phyloP scores from a whole-genome alignment of 306 rosid species.

The Quercus aquifolioides region DNA sequence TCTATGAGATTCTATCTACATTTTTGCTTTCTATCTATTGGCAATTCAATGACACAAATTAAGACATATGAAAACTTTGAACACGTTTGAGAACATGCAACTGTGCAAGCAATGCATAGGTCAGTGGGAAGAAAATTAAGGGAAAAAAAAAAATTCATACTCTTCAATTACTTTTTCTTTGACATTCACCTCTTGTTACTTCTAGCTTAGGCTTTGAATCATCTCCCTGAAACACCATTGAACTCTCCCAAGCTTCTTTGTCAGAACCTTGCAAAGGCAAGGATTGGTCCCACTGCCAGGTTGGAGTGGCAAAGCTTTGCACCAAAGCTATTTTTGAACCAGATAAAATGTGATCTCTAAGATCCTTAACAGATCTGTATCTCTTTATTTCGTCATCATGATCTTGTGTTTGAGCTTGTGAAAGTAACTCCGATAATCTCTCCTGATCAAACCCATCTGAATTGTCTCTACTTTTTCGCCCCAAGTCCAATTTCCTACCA shows the following conservation, averaged over 20 bases:
- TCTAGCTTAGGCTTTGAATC: constrained; percentile 35
- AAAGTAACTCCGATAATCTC: constrained; percentile 30
- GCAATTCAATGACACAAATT: neutral
- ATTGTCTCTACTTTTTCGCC: constrained; percentile 36
- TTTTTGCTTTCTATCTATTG: constrained; percentile 17
- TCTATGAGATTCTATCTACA: constrained; percentile 26
- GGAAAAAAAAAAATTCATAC: constrained; percentile 1
- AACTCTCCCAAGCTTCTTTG: constrained; percentile 29
- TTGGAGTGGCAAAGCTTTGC: constrained; percentile 28
- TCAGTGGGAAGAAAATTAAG: constrained; percentile 9
- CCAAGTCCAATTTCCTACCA: constrained; percentile 46
- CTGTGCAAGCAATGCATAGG: constrained; percentile 17
- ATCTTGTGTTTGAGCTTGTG: constrained; percentile 38
- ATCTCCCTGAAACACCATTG: constrained; percentile 20
- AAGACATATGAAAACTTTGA: constrained; percentile 20
- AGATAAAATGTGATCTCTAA: constrained; percentile 37
- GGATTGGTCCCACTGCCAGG: constrained; percentile 22
- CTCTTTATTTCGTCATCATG: constrained; percentile 33
- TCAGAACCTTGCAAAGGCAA: constrained; percentile 21
- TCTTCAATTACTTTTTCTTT: constrained; percentile 25
- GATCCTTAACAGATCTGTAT: constrained; percentile 32
- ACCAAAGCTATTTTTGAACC: constrained; percentile 19
- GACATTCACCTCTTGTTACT: constrained; percentile 18
- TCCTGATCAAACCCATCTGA: constrained; percentile 39
- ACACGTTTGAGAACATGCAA: constrained; percentile 13